Evolutionary conservation across 1,139 yeast species (phyloP).

Genomic region (Magnusiomyces sp.): DNA sequence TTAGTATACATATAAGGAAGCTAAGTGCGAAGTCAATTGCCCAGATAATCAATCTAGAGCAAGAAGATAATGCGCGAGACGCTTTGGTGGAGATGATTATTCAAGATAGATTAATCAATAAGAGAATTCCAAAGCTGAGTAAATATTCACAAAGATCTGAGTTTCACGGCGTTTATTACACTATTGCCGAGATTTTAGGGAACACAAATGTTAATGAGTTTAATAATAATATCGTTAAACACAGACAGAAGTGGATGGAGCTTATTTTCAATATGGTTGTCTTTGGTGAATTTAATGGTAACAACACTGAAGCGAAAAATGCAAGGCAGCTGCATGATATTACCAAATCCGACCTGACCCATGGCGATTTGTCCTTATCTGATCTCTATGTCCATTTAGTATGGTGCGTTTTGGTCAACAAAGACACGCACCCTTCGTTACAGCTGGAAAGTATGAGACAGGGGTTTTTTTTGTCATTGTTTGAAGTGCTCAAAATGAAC

Average conservation of each 20-base stretch:
- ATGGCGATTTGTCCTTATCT: neutral
- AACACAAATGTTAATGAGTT: neutral
- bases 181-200: neutral
- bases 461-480: too few species aligned
- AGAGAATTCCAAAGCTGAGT: neutral
- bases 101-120: neutral
- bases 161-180: conserved; percentile 1
- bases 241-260: neutral
- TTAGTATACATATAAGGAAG: conserved; percentile 19
- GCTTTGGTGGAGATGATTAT: neutral
- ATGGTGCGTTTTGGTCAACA: too few species aligned
- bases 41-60: neutral
- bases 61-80: too few species aligned
- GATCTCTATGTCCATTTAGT: neutral
- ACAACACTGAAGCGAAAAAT: neutral
- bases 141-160: neutral
- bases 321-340: too few species aligned
- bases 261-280: neutral
- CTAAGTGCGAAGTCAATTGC: neutral
- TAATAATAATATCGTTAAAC: neutral
- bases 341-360: too few species aligned
- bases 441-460: too few species aligned
- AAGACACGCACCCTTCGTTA: too few species aligned
- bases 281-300: neutral
- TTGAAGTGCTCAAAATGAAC: too few species aligned